Conservation (phyloP, 306 rosid genomes). For the Trichosanthes truncata region DNA sequence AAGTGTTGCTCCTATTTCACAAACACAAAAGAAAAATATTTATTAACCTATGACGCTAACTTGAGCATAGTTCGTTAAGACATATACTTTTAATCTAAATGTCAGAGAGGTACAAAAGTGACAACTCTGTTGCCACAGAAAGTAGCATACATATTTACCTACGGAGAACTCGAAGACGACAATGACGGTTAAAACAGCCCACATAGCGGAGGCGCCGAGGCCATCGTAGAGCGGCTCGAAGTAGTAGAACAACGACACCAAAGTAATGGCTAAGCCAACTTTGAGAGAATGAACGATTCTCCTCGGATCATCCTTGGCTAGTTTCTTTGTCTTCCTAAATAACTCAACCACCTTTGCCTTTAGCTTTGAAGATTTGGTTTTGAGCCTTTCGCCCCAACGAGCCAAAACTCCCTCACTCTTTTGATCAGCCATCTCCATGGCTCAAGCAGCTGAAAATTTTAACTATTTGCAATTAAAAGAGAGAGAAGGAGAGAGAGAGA, state of each 20-base stretch:
- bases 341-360: not conserved
- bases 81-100: too few relatives aligned
- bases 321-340: not conserved
- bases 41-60: too few relatives aligned
- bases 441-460: not conserved
- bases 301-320: slow-evolving; percentile 2
- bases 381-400: not conserved
- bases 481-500: not conserved
- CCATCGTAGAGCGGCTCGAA: slow-evolving; percentile 64
- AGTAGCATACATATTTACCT: not conserved
- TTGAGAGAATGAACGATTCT: not conserved
- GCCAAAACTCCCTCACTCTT: not conserved
- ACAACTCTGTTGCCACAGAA: too few relatives aligned
- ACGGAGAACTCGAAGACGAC: not conserved
- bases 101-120: too few relatives aligned
- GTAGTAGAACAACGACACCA: slow-evolving; percentile 66
- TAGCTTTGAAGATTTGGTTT: not conserved
- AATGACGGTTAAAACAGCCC: slow-evolving; percentile 72
- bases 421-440: not conserved
- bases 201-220: slow-evolving; percentile 79
- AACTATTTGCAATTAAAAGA: not conserved
- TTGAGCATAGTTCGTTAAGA: too few relatives aligned
- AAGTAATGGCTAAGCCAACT: slow-evolving; percentile 43
- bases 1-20: slow-evolving; percentile 27
- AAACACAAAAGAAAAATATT: not conserved